Evolutionary conservation across 495 filamentous ascomycete species (phyloP).

Genomic region (Hypoxylon fragiforme): DNA sequence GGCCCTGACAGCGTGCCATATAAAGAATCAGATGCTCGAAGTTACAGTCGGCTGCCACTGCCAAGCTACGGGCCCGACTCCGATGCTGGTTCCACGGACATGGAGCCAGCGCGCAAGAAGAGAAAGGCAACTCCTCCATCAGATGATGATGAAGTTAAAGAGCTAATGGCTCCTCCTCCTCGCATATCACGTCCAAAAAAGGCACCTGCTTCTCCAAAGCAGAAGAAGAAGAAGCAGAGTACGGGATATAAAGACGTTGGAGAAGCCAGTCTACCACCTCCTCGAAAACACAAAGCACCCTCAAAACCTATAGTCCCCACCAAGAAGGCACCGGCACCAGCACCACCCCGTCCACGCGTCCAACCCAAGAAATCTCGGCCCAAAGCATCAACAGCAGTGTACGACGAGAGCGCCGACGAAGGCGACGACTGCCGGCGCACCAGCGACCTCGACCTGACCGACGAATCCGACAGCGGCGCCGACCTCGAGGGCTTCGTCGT

Average conservation of each 20-base stretch:
- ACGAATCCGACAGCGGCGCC: constrained; percentile 51
- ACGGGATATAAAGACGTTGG: constrained; percentile 17
- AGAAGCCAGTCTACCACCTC: constrained; percentile 16
- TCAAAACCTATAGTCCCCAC: constrained; percentile 19
- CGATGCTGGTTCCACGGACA: constrained; percentile 14
- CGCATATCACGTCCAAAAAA: constrained; percentile 11
- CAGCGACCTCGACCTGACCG: constrained; percentile 48
- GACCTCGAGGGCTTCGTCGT: constrained; percentile 53
- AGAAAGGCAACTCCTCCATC: constrained; percentile 18
- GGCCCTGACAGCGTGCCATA: constrained; percentile 32
- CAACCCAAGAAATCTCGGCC: constrained; percentile 15
- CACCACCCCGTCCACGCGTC: constrained; percentile 13
- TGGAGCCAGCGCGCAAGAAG: constrained; percentile 26
- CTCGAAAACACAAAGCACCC: constrained; percentile 19
- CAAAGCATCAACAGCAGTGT: constrained; percentile 13
- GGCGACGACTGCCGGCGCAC: constrained; percentile 55
- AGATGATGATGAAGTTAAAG: constrained; percentile 32
- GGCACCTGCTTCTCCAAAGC: constrained; percentile 1
- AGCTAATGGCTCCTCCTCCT: constrained; percentile 12
- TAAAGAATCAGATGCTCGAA: constrained; percentile 34
- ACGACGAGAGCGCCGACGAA: constrained; percentile 46
- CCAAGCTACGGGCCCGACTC: constrained; percentile 41
- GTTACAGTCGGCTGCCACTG: constrained; percentile 37
- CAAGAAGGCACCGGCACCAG: neutral
- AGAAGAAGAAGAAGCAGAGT: constrained; percentile 8